These are phyloP conservation scores for Podaxis sp. DNA, from an alignment of 768 basidiomycete genomes.

Conservation along the genomic window DNA sequence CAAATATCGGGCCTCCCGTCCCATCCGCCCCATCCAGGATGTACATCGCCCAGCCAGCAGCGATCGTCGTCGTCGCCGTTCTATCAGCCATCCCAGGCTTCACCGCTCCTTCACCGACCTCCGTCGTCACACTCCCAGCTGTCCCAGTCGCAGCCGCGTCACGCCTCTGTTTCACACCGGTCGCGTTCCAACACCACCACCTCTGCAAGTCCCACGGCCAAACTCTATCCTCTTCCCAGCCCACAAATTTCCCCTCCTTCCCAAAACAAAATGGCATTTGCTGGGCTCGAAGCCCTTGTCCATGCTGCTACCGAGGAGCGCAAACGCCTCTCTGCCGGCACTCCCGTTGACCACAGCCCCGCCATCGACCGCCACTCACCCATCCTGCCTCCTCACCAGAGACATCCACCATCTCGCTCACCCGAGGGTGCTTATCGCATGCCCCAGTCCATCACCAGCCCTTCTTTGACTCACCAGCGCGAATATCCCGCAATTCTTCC, in stretches of 20 bases:
- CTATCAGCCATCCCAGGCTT: conserved; percentile 14
- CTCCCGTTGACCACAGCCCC: conserved; percentile 8
- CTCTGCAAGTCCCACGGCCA: conserved; percentile 11
- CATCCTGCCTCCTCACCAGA: background rate
- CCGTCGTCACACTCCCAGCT: conserved; percentile 14
- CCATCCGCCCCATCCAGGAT: conserved; percentile 3
- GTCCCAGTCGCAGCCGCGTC: conserved; percentile 15
- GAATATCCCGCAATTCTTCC: conserved; percentile 5
- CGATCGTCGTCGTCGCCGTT: conserved; percentile 17
- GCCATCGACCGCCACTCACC: conserved; percentile 4
- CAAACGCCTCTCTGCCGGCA: conserved; percentile 41
- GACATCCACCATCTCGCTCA: conserved; percentile 7
- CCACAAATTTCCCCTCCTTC: conserved; percentile 17
- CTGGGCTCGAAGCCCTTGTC: conserved; percentile 63
- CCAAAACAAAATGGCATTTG: conserved; percentile 20
- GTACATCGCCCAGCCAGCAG: conserved; percentile 4
- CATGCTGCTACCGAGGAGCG: conserved; percentile 71
- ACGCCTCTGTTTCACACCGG: conserved; percentile 12
- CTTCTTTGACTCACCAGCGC: background rate
- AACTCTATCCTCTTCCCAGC: conserved; percentile 17
- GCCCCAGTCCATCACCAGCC: conserved; percentile 5
- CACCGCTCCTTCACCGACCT: conserved; percentile 15
- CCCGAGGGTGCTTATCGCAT: conserved; percentile 15
- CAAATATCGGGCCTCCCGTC: background rate
- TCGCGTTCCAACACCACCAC: conserved; percentile 18